Conservation (phyloP, 2,329 filamentous ascomycete species). For the Colletotrichum tabaci region DNA sequence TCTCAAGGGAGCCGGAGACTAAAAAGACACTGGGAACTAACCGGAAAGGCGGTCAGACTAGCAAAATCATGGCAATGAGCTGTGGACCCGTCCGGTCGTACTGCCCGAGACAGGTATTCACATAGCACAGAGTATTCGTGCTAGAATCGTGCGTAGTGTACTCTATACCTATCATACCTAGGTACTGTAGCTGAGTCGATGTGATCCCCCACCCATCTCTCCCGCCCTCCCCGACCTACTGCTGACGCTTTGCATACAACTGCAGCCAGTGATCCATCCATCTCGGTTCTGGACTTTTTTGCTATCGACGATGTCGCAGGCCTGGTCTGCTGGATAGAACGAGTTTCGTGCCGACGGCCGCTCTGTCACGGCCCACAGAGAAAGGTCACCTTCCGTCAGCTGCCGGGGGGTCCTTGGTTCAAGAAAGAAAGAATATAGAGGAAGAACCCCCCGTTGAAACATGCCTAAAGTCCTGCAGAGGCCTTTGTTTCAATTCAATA, state of each 20-base stretch:
- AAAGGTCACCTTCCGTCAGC: background rate
- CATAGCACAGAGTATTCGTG: too few relatives aligned
- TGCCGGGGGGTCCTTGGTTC: background rate
- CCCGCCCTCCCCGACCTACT: background rate
- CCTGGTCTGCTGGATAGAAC: too few relatives aligned
- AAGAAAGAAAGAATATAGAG: background rate
- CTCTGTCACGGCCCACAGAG: background rate
- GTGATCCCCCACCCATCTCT: slow-evolving; percentile 4
- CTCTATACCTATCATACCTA: too few relatives aligned
- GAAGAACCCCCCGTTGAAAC: background rate
- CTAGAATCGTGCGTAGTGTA: too few relatives aligned
- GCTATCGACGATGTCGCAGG: background rate
- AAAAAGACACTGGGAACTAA: too few relatives aligned
- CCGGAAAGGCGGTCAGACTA: slow-evolving; percentile 40
- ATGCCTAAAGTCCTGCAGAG: background rate
- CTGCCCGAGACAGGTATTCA: too few relatives aligned
- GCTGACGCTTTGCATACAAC: slow-evolving; percentile 12
- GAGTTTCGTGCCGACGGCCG: background rate
- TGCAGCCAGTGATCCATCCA: background rate
- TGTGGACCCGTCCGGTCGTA: too few relatives aligned
- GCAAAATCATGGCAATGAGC: slow-evolving; percentile 16
- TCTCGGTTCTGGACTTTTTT: background rate
- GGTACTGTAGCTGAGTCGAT: too few relatives aligned
- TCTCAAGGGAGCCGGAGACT: background rate
- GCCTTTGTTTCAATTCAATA: background rate